Evolutionary conservation across 2,329 filamentous ascomycete species (phyloP).

Genomic region (Scytalidium lignicola): DNA sequence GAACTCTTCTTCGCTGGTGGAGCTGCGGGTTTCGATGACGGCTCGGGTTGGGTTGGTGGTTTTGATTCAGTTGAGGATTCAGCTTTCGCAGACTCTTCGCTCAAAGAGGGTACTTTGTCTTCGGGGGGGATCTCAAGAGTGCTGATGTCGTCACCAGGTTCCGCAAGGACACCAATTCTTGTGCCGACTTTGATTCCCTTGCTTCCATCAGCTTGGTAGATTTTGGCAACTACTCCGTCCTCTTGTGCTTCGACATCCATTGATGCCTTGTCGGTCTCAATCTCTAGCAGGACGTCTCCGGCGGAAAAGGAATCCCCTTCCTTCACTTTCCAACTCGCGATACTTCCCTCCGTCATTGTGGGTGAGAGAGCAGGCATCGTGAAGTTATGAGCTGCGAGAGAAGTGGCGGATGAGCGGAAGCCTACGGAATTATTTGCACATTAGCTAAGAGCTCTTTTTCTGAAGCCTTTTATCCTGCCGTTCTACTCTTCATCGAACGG

Average conservation of each 20-base stretch:
- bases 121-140: slow-evolving; percentile 72
- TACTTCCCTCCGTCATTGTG: slow-evolving; percentile 92
- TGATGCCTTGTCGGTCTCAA: slow-evolving; percentile 90
- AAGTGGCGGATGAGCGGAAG: slow-evolving; percentile 57
- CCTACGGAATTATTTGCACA: slow-evolving; percentile 38
- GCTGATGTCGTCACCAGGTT: slow-evolving; percentile 73
- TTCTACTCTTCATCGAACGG: background rate
- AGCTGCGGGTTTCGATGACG: slow-evolving; percentile 13
- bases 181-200: slow-evolving; percentile 74
- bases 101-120: slow-evolving; percentile 32
- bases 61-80: slow-evolving; percentile 8
- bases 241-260: slow-evolving; percentile 96
- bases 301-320: slow-evolving; percentile 79
- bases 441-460: background rate
- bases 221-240: slow-evolving; percentile 81
- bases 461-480: background rate
- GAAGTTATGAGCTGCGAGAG: slow-evolving; percentile 76
- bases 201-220: slow-evolving; percentile 65
- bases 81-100: slow-evolving; percentile 18
- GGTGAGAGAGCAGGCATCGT: slow-evolving; percentile 88
- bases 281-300: slow-evolving; percentile 84
- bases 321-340: slow-evolving; percentile 78
- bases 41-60: slow-evolving; percentile 2
- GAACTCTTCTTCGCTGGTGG: slow-evolving; percentile 31
- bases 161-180: slow-evolving; percentile 78